Percentiles rank a stretch among this genome's conserved stretches.
phyloP scores from a whole-genome alignment of 2,329 filamentous ascomycete species.

The Fusarium xylarioides region DNA sequence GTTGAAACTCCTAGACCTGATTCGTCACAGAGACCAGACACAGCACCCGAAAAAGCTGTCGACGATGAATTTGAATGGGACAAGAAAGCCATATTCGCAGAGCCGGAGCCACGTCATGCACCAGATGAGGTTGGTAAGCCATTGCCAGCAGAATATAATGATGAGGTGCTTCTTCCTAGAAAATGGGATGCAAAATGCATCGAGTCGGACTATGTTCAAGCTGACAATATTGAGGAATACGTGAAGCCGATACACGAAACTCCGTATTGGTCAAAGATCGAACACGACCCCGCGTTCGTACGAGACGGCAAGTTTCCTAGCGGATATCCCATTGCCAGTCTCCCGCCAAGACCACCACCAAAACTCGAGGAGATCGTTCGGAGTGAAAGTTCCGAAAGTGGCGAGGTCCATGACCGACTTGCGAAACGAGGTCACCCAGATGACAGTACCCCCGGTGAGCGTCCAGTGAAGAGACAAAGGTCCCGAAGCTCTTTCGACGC shows the following conservation, averaged over 20 bases:
- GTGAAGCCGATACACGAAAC: slow-evolving; percentile 53
- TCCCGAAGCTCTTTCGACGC: slow-evolving; percentile 22
- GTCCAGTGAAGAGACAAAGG: slow-evolving; percentile 32
- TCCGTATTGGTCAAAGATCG: slow-evolving; percentile 51
- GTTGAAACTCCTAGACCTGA: slow-evolving; percentile 6
- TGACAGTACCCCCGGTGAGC: slow-evolving; percentile 23
- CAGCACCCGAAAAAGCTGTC: slow-evolving; percentile 4
- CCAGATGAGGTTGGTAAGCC: slow-evolving; percentile 60
- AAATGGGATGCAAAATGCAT: slow-evolving; percentile 55
- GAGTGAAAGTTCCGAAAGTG: slow-evolving; percentile 30
- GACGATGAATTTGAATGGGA: slow-evolving; percentile 53
- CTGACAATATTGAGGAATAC: slow-evolving; percentile 55
- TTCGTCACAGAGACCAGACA: slow-evolving; percentile 11
- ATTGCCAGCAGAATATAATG: slow-evolving; percentile 53
- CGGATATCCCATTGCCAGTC: slow-evolving; percentile 32
- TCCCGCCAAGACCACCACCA: background rate
- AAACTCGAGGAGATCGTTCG: slow-evolving; percentile 7
- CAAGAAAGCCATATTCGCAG: slow-evolving; percentile 50
- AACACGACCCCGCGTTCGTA: slow-evolving; percentile 56
- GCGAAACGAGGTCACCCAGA: slow-evolving; percentile 25
- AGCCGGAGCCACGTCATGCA: slow-evolving; percentile 45
- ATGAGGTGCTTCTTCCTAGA: slow-evolving; percentile 57
- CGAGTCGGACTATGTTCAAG: slow-evolving; percentile 55
- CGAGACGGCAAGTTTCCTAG: slow-evolving; percentile 36
- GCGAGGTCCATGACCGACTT: slow-evolving; percentile 19